phyloP scores from a whole-genome alignment of 768 basidiomycete species.

The Rhizopogon vinicolor region DNA sequence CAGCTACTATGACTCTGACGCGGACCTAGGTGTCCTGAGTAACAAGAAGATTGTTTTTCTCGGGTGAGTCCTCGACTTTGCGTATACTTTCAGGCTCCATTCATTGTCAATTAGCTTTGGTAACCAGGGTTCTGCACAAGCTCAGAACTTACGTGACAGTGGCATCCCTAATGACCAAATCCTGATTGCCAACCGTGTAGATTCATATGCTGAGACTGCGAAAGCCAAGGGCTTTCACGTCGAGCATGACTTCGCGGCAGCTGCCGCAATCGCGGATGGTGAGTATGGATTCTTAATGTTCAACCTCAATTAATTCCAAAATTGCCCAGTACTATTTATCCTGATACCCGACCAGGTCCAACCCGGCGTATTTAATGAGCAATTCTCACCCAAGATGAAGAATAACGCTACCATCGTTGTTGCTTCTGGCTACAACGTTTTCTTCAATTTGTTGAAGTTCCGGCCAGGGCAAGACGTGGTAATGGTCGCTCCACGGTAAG shows the following conservation, averaged over 20 bases:
- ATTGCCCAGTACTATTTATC: constrained; percentile 48
- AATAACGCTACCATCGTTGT: constrained; percentile 45
- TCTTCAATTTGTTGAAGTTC: constrained; percentile 54
- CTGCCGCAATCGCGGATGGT: constrained; percentile 54
- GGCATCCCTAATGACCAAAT: constrained; percentile 61
- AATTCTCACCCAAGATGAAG: constrained; percentile 48
- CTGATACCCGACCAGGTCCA: constrained; percentile 64
- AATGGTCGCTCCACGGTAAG: constrained; percentile 62
- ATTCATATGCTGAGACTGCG: constrained; percentile 55
- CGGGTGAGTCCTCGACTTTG: constrained; percentile 33
- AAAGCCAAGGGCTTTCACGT: constrained; percentile 53
- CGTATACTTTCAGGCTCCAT: not conserved
- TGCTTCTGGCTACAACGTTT: constrained; percentile 65
- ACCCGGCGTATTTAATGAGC: constrained; percentile 55
- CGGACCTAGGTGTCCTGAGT: constrained; percentile 43
- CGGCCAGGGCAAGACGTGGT: constrained; percentile 51
- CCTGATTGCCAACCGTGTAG: constrained; percentile 52
- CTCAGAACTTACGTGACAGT: constrained; percentile 60
- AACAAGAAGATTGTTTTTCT: constrained; percentile 56
- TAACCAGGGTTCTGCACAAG: constrained; percentile 64
- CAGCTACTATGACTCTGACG: constrained; percentile 55
- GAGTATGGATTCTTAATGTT: constrained; percentile 5
- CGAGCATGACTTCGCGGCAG: constrained; percentile 52
- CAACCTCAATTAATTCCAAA: not conserved
- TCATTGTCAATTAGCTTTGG: constrained; percentile 40